Evolutionary conservation across 768 basidiomycete species (phyloP).

Genomic region (Ephemerocybe angulata): DNA sequence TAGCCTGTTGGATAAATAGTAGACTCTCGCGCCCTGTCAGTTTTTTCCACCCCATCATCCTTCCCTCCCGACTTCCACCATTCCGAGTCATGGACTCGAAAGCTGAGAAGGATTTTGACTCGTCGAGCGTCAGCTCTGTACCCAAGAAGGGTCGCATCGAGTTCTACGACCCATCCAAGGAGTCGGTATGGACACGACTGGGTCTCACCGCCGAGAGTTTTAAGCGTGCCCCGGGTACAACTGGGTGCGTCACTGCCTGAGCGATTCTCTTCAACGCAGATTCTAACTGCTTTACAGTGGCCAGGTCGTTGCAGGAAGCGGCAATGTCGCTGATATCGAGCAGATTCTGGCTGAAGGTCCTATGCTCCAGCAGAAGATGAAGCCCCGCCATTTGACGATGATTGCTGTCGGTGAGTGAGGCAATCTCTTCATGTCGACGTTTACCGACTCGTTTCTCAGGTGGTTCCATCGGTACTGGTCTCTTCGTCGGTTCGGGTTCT

Average conservation of each 20-base stretch:
- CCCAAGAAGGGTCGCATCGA: slow-evolving; percentile 23
- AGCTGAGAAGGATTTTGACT: slow-evolving; percentile 30
- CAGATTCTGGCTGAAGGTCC: slow-evolving; percentile 36
- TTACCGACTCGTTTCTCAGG: slow-evolving; percentile 20
- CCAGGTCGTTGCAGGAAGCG: slow-evolving; percentile 32
- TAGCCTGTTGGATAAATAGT: neutral
- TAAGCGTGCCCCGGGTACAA: slow-evolving; percentile 44
- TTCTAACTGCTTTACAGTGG: slow-evolving; percentile 25
- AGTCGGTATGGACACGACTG: slow-evolving; percentile 41
- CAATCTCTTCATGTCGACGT: neutral
- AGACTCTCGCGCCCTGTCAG: slow-evolving; percentile 2
- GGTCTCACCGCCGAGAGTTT: slow-evolving; percentile 42
- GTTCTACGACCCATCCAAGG: slow-evolving; percentile 47
- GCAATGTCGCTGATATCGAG: slow-evolving; percentile 34
- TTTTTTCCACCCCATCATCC: slow-evolving; percentile 1
- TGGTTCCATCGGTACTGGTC: slow-evolving; percentile 47
- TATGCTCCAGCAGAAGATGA: slow-evolving; percentile 48
- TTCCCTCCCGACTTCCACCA: neutral
- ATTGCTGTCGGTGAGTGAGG: slow-evolving; percentile 43
- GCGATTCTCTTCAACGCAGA: neutral
- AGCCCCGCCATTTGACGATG: slow-evolving; percentile 44
- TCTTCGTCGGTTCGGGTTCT: slow-evolving; percentile 44
- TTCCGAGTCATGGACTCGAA: slow-evolving; percentile 25
- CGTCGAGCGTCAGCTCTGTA: slow-evolving; percentile 26
- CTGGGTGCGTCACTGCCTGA: slow-evolving; percentile 31